phyloP scores from a whole-genome alignment of 331 rosid species.

The Quercus tomentella region DNA sequence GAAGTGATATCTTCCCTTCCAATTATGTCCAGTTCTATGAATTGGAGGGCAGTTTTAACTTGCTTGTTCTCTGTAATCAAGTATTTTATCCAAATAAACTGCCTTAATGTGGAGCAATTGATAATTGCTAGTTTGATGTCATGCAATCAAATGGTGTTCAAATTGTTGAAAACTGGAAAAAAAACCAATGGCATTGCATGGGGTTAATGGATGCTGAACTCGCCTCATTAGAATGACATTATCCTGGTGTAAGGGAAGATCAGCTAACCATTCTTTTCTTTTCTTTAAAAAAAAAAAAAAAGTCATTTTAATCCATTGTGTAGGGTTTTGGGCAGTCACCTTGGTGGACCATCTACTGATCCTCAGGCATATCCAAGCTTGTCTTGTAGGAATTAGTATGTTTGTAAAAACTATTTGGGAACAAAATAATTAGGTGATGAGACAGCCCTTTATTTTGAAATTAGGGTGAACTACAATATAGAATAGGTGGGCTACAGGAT shows the following conservation, averaged over 20 bases:
- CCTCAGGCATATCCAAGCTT: background rate
- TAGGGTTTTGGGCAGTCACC: background rate
- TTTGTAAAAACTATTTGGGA: background rate
- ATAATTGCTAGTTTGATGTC: background rate
- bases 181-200: background rate
- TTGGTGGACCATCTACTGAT: background rate
- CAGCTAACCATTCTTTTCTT: background rate
- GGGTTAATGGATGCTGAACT: background rate
- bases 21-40: background rate
- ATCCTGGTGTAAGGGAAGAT: background rate
- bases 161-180: background rate
- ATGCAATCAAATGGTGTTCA: background rate
- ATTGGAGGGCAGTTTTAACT: background rate
- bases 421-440: background rate
- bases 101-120: background rate
- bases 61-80: background rate
- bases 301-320: background rate
- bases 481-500: background rate
- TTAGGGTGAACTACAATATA: background rate
- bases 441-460: background rate
- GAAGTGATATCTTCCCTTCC: background rate
- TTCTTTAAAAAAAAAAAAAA: background rate
- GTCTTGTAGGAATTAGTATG: background rate
- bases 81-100: background rate
- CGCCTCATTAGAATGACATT: background rate